Base-by-base conservation (phyloP, 768 basidiomycete species). In the Neoboletus magnificus region DNA sequence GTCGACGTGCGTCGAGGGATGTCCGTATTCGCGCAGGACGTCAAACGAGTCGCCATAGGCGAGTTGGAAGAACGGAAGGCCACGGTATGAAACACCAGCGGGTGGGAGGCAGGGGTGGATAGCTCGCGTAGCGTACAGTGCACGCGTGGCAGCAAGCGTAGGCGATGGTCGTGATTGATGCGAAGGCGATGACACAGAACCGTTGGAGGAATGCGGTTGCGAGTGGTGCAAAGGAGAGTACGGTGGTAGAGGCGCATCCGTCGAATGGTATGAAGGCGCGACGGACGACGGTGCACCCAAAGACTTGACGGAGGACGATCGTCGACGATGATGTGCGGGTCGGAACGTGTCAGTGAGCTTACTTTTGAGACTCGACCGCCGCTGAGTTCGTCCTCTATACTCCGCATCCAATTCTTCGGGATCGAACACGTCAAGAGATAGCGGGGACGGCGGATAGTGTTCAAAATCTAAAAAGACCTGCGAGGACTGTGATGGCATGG, bases 61-160 rank as follows among this genome's bases (percentile, higher is more conserved):
- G n/a, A 92, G 76, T 13, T 76, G 81, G 68, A 91, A 90, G 78
- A 93, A 92, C 15, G 89, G 89, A 64, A 86, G 82, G 43, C 79
- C 82, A 60, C 84, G 85, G 63, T 91, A 92, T 22, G 82, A 76
- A 12, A 86, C 84, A 10, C 80, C 77, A 0, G 71, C 63, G 0
- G 87, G 87, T 4, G 87, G 88, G 15, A 77, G 72, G 69, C 87
- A 90, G 12, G 82, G 77, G 59, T 89, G 87, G 25, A 90, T 77
- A 12, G 85, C 88, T 25, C 77, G 77, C 58, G 88, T 91, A 5
- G 79, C 65, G 67, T 91, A 91, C 51, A 85, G 78, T 35, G 81
- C 77, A 0, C 76, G 80, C 0, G 71, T 70, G n/a, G 67, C 58
- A 2, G 65, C 52, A 7, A 65, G 71, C 22, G 64, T 51, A 2